phyloP scores from a whole-genome alignment of 139 green algal genomes.

The Haematococcus sp. region DNA sequence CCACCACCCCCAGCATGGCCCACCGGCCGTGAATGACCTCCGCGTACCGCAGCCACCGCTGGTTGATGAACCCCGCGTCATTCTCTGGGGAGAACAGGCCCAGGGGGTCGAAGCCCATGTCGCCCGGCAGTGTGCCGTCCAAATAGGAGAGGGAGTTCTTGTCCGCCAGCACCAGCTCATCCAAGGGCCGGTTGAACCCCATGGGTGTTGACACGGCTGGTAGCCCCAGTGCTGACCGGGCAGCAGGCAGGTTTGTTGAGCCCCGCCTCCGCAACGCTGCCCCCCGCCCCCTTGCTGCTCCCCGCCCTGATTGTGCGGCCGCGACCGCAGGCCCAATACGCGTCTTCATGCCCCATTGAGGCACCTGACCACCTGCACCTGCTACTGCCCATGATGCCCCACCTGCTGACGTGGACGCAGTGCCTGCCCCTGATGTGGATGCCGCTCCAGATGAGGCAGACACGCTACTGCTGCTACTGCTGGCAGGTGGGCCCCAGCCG shows the following conservation, averaged over 20 bases:
- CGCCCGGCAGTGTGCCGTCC: slow-evolving; percentile 57
- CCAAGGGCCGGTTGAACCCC: too few species aligned
- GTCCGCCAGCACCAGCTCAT: slow-evolving; percentile 5
- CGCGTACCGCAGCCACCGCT: slow-evolving; percentile 35
- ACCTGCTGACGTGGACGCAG: too few species aligned
- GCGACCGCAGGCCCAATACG: too few species aligned
- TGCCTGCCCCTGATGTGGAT: too few species aligned
- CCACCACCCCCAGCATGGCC: slow-evolving; percentile 58
- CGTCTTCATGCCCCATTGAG: too few species aligned
- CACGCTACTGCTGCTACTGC: slow-evolving; percentile 2
- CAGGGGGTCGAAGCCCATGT: slow-evolving; percentile 95
- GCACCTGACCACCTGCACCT: neutral
- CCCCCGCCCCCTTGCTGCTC: too few species aligned
- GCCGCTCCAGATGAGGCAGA: neutral
- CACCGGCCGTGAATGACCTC: slow-evolving; percentile 44
- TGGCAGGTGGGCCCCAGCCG: slow-evolving; percentile 1
- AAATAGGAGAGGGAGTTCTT: slow-evolving; percentile 42
- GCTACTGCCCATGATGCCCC: neutral
- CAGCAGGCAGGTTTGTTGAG: too few species aligned
- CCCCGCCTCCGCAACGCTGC: too few species aligned
- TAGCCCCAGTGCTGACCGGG: too few species aligned
- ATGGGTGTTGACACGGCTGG: too few species aligned
- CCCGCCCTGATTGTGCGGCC: too few species aligned
- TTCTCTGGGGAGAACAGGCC: slow-evolving; percentile 67
- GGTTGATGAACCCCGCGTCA: slow-evolving; percentile 49